Conservation (phyloP, 208 protist species). For the Trichomonas gallinae region DNA sequence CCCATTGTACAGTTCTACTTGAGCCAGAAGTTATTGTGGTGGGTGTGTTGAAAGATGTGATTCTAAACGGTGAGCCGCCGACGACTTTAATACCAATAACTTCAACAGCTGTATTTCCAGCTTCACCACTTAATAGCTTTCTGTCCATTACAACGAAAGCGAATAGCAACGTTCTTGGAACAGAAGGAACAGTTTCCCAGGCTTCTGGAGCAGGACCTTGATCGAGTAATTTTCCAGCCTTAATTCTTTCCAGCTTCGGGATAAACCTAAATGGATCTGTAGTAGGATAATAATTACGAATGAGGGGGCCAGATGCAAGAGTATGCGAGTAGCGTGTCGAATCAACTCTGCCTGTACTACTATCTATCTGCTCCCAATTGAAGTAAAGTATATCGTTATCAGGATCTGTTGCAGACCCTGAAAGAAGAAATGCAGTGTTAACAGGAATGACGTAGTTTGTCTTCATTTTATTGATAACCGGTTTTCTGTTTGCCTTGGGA, state of each 20-base stretch:
- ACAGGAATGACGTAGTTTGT: neutral
- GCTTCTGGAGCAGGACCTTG: neutral
- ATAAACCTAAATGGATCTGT: neutral
- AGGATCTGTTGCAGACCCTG: neutral
- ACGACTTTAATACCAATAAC: neutral
- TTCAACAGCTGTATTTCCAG: neutral
- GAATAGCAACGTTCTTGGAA: neutral
- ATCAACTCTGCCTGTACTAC: neutral
- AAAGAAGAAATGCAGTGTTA: neutral
- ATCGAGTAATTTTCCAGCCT: neutral
- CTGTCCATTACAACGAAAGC: neutral
- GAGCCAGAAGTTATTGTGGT: neutral
- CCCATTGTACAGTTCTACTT: neutral
- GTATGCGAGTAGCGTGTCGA: neutral
- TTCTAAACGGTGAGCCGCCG: neutral
- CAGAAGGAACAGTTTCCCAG: neutral
- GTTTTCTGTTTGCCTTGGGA: too few relatives aligned
- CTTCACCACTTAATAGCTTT: neutral
- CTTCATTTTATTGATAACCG: too few relatives aligned
- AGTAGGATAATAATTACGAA: neutral
- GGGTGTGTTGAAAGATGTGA: neutral
- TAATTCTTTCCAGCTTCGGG: neutral
- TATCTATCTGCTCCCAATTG: neutral
- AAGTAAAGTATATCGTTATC: neutral
- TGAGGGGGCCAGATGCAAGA: neutral